phyloP scores from a whole-genome alignment of 192 early-diverging fungal species.

The Backusella morwellensis region DNA sequence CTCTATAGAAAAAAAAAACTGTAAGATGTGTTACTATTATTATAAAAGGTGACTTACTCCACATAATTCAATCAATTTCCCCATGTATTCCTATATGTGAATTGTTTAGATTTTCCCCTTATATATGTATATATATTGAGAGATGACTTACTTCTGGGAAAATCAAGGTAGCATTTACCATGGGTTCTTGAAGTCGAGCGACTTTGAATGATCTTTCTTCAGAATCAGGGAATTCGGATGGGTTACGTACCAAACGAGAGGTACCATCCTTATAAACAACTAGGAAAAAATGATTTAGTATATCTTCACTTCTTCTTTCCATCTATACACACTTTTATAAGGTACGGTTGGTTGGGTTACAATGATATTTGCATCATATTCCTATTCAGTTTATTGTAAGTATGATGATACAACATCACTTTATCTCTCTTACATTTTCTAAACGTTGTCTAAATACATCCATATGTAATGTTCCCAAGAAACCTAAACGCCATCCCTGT shows the following conservation, averaged over 20 bases:
- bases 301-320: background rate
- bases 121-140: too few species aligned
- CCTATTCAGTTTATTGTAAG: slow-evolving; percentile 41
- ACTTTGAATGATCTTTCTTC: slow-evolving; percentile 63
- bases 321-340: slow-evolving; percentile 54
- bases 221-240: slow-evolving; percentile 87
- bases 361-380: slow-evolving; percentile 89
- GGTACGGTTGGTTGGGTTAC: slow-evolving; percentile 93
- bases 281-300: slow-evolving; percentile 9
- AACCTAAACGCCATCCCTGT: slow-evolving; percentile 95
- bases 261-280: slow-evolving; percentile 51
- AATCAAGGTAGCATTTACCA: slow-evolving; percentile 89
- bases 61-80: slow-evolving; percentile 73
- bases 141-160: slow-evolving; percentile 63
- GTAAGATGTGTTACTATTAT: background rate
- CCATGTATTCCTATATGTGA: slow-evolving; percentile 61
- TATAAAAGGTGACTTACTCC: slow-evolving; percentile 43
- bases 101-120: background rate
- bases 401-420: background rate
- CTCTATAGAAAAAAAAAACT: slow-evolving; percentile 35
- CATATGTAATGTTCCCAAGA: slow-evolving; percentile 96
- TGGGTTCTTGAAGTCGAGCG: slow-evolving; percentile 79
- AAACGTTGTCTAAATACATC: slow-evolving; percentile 95
- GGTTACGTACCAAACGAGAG: slow-evolving; percentile 68
- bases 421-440: slow-evolving; percentile 55